Base-by-base conservation (phyloP, 2,329 filamentous ascomycete species). In the Aureobasidium lini region DNA sequence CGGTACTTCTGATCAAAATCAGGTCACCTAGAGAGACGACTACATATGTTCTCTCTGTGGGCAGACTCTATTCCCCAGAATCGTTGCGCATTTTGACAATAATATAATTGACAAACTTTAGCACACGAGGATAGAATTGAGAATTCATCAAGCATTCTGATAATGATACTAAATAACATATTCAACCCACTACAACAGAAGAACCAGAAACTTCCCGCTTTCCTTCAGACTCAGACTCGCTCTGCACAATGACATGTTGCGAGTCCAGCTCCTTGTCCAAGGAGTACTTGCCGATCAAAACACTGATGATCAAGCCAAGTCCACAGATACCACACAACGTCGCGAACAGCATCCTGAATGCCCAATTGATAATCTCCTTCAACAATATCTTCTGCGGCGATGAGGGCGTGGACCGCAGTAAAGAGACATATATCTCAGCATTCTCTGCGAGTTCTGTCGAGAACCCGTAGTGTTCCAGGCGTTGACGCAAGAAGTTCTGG, bases 401-500 rank as follows among this genome's bases (percentile, higher is more conserved):
- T 4, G n/a, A 6, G 62, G 64, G 34, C 62, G 65, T 63, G 9
- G 42, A 34, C 6, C 61, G 50, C 16, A 69, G 43, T 8, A 62
- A 18, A 18, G 60, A 31, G 10, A 66, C 63, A 29, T 63, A 66
- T 7, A 60, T 66, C 48, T 67, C 66, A 1, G 64, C 64, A 42
- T 66, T 60, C 11, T 52, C 47, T 2, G 67, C 65, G 40, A 67
- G 61, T 1, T 46, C 59, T 2, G 54, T 43, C 2, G 64, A 56
- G 2, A 67, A 36, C 4, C 53, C 60, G 1, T 60, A 39, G 2
- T 56, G 13, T 0, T 43, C n/a, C 1, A 68, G 53, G 23, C 61
- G 62, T 10, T 57, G 39, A 6, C 60, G 57, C 13, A 69, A 40
- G 46, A 67, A 65, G 48, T 69, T 74, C 44, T 71, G 67, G 64